phyloP scores from a whole-genome alignment of 2,329 filamentous ascomycete genomes.

The Fusarium praegraminearum region DNA sequence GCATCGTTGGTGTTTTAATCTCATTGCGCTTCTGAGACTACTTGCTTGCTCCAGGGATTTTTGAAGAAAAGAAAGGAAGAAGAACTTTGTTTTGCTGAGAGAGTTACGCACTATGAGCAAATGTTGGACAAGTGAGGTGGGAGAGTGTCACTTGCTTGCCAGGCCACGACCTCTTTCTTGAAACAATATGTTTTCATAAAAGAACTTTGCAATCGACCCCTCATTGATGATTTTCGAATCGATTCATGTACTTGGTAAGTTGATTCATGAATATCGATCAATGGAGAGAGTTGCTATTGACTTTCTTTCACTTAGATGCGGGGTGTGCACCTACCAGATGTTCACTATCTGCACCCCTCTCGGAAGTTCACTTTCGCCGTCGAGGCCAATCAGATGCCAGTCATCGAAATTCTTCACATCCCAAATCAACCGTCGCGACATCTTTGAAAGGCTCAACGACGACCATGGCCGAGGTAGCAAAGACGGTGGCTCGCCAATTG shows the following conservation, averaged over 20 bases:
- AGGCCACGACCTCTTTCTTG: background rate
- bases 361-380: conserved; percentile 49
- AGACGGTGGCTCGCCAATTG: conserved; percentile 54
- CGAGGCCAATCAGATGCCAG: conserved; percentile 46
- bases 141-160: conserved; percentile 6
- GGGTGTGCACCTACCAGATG: conserved; percentile 34
- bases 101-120: conserved; percentile 23
- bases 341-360: conserved; percentile 18
- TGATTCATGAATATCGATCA: background rate
- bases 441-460: conserved; percentile 41
- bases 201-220: accelerated
- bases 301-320: conserved; percentile 6
- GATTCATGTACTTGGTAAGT: background rate
- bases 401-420: conserved; percentile 49
- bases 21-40: background rate
- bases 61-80: conserved; percentile 15
- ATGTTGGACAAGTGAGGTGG: conserved; percentile 7
- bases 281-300: conserved; percentile 9
- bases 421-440: conserved; percentile 42
- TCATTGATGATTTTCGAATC: background rate
- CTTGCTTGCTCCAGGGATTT: background rate
- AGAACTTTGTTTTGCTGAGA: conserved; percentile 14
- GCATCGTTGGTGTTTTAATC: conserved; percentile 11
- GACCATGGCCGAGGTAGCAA: conserved; percentile 57
- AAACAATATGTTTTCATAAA: background rate